Percentiles rank a stretch among this genome's conserved stretches.
phyloP scores from a whole-genome alignment of 192 early-diverging fungal species.

The Borealophlyctis nickersoniae region DNA sequence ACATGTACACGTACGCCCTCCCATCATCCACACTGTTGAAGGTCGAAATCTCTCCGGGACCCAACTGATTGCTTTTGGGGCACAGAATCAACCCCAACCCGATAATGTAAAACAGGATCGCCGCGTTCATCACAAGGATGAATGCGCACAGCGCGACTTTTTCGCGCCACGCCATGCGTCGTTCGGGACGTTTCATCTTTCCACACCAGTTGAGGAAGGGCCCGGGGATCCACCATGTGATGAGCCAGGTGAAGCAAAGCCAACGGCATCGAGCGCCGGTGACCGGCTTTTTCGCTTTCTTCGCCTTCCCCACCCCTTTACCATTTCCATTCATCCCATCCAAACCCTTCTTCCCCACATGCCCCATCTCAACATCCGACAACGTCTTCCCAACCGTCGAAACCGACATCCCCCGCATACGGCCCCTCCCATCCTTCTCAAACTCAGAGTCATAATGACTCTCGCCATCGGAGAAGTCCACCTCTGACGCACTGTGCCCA shows the following conservation, averaged over 20 bases:
- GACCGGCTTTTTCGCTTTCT: constrained; percentile 2
- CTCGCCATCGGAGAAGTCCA: constrained; percentile 12
- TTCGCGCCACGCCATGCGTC: constrained; percentile 87
- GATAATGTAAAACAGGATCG: constrained; percentile 68
- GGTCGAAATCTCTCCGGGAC: constrained; percentile 16
- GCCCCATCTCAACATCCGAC: not conserved
- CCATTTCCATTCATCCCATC: not conserved
- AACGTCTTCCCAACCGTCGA: not conserved
- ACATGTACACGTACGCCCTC: constrained; percentile 11
- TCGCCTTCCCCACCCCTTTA: not conserved
- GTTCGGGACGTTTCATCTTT: constrained; percentile 63
- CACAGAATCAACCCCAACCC: constrained; percentile 42
- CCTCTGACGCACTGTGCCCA: not conserved
- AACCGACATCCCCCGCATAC: not conserved
- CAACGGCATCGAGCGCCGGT: not conserved
- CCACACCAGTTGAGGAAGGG: constrained; percentile 61
- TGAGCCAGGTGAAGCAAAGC: constrained; percentile 47
- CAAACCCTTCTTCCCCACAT: not conserved
- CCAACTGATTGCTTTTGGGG: constrained; percentile 2
- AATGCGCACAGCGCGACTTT: constrained; percentile 79
- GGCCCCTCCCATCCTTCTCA: constrained; percentile 6
- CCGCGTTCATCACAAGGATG: constrained; percentile 66
- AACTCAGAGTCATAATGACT: constrained; percentile 40
- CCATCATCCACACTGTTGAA: not conserved
- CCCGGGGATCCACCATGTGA: constrained; percentile 71